Conservation (phyloP, 148 eudicot genomes). For the Rhododendron ferrugineum region DNA sequence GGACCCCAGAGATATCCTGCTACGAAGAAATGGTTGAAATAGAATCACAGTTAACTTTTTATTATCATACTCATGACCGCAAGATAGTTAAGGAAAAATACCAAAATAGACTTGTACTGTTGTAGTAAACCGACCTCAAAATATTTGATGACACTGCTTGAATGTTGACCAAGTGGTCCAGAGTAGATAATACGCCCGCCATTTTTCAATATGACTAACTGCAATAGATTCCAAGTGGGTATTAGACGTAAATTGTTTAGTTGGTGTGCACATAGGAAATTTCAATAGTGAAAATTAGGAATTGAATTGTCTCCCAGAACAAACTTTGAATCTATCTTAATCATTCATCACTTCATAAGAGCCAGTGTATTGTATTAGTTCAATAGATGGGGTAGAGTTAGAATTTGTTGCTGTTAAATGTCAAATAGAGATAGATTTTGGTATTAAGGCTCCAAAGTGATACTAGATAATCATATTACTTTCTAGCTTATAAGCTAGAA, state of each 20-base stretch:
- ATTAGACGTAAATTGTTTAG: neutral
- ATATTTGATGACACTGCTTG: conserved; percentile 53
- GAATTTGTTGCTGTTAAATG: neutral
- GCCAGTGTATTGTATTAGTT: neutral
- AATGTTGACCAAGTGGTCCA: conserved; percentile 66
- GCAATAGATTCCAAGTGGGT: conserved; percentile 13
- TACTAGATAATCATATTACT: neutral
- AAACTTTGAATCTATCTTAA: neutral
- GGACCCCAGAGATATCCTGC: conserved; percentile 61
- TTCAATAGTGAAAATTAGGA: neutral
- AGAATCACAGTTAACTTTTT: neutral
- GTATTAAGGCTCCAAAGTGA: no score
- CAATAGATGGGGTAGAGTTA: neutral
- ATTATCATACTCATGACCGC: neutral
- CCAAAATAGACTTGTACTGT: neutral
- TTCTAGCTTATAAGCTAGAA: neutral
- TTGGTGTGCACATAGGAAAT: neutral
- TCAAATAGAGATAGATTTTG: neutral
- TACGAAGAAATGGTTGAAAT: neutral
- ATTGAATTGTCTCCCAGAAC: neutral
- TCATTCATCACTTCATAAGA: neutral
- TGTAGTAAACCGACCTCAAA: conserved; percentile 53
- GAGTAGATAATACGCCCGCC: conserved; percentile 72
- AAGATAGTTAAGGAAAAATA: neutral
- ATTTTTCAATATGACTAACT: conserved; percentile 65